Conservation (phyloP, 1,284 basidiomycete species). For the Irpex rosettiformis region DNA sequence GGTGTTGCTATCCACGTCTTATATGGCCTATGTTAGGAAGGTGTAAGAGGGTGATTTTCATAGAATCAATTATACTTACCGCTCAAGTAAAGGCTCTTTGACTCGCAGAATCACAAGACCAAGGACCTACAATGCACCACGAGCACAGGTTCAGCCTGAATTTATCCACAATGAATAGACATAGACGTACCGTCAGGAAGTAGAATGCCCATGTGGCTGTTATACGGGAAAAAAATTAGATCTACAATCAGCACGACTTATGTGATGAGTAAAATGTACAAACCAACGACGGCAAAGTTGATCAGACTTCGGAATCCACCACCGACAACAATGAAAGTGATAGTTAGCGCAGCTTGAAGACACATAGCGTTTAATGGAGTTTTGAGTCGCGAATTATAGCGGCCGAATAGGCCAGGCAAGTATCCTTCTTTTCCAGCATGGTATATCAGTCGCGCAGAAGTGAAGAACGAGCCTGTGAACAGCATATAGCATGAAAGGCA, state of each 20-base stretch:
- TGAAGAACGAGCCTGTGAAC: conserved; percentile 70
- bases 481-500: neutral
- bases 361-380: conserved; percentile 87
- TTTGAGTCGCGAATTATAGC: conserved; percentile 65
- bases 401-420: conserved; percentile 79
- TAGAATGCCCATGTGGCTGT: conserved; percentile 85
- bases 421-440: conserved; percentile 88
- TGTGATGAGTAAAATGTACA: neutral
- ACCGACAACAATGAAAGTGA: conserved; percentile 77
- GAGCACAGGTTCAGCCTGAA: neutral
- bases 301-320: conserved; percentile 87
- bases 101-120: conserved; percentile 86
- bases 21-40: conserved; percentile 63
- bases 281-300: conserved; percentile 77
- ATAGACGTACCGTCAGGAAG: conserved; percentile 71
- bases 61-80: conserved; percentile 39
- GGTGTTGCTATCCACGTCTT: conserved; percentile 91
- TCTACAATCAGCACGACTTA: neutral
- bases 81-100: conserved; percentile 87
- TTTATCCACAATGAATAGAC: neutral
- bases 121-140: conserved; percentile 53
- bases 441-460: conserved; percentile 81
- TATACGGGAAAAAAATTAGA: neutral
- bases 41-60: neutral
- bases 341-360: conserved; percentile 73